Percentiles rank a stretch among this genome's conserved stretches.
Evolutionary conservation across 352 stramenopile genomes (phyloP).

Genomic region (Detonula confervacea): DNA sequence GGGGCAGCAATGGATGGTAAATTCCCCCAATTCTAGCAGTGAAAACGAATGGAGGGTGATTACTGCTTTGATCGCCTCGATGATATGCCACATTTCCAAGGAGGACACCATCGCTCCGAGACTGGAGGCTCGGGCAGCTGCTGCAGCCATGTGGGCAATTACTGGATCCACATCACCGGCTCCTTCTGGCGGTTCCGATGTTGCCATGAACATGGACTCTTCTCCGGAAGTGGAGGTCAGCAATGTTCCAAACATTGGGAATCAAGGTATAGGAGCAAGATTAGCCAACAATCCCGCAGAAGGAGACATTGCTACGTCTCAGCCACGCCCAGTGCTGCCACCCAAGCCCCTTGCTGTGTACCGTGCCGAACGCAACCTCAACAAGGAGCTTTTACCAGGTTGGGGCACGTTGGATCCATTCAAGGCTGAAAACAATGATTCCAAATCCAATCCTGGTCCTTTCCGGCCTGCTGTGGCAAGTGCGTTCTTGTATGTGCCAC

Average conservation of each 20-base stretch:
- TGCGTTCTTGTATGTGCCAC: constrained; percentile 80
- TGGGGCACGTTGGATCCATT: constrained; percentile 79
- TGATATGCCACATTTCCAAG: constrained; percentile 79
- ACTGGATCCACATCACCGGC: constrained; percentile 44
- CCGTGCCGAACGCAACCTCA: constrained; percentile 46
- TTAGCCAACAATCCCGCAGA: constrained; percentile 20
- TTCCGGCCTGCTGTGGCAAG: constrained; percentile 80
- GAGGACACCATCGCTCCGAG: constrained; percentile 75
- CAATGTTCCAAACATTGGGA: constrained; percentile 26
- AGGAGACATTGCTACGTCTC: constrained; percentile 9
- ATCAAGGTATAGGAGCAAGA: constrained; percentile 18
- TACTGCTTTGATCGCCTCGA: constrained; percentile 73
- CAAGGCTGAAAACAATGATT: constrained; percentile 27
- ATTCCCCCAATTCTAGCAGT: constrained; percentile 27
- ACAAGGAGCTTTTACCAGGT: constrained; percentile 31
- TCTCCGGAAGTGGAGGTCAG: constrained; percentile 52
- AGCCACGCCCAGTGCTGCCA: constrained; percentile 34
- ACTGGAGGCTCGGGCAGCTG: constrained; percentile 76
- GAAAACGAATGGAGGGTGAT: constrained; percentile 70
- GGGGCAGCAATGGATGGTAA: constrained; percentile 70
- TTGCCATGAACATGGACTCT: constrained; percentile 48
- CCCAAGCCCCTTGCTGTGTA: constrained; percentile 56
- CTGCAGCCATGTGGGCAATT: constrained; percentile 83
- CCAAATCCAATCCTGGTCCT: constrained; percentile 31
- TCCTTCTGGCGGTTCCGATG: constrained; percentile 3